These are phyloP conservation scores for Pinguiococcus pyrenoidosus DNA, from an alignment of 108 stramenopile species.

Conservation along the genomic window DNA sequence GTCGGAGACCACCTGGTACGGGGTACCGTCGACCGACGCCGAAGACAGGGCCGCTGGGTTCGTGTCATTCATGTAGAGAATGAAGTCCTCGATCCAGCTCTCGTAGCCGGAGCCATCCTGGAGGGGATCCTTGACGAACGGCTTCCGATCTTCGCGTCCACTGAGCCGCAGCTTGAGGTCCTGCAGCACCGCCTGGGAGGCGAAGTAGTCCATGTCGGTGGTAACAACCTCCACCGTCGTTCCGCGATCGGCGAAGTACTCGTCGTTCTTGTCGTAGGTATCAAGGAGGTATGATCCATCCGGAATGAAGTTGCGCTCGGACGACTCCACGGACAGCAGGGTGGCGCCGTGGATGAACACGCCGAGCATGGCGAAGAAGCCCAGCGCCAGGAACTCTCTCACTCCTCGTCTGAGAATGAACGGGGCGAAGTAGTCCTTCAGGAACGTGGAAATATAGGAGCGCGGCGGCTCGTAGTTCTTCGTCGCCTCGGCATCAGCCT, in stretches of 20 bases:
- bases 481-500: conserved; percentile 12
- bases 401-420: conserved; percentile 12
- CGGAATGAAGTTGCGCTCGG: conserved; percentile 49
- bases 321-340: neutral
- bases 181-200: conserved; percentile 19
- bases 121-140: conserved; percentile 23
- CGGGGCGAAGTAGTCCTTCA: conserved; percentile 3
- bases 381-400: conserved; percentile 2
- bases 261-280: conserved; percentile 25
- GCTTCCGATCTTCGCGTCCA: too few relatives aligned
- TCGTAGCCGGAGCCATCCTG: conserved; percentile 8
- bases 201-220: conserved; percentile 21
- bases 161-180: too few relatives aligned
- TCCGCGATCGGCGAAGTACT: conserved; percentile 13
- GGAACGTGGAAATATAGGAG: conserved; percentile 3
- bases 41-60: neutral
- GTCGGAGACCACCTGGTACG: conserved; percentile 5
- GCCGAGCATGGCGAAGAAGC: conserved; percentile 8
- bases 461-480: conserved; percentile 1
- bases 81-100: conserved; percentile 1
- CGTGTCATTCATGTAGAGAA: neutral
- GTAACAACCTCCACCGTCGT: conserved; percentile 18
- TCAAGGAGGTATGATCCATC: conserved; percentile 51
- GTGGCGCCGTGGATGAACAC: conserved; percentile 7
- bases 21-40: neutral